phyloP scores from a whole-genome alignment of 1,284 basidiomycete genomes.

The Pholiota adiposa region DNA sequence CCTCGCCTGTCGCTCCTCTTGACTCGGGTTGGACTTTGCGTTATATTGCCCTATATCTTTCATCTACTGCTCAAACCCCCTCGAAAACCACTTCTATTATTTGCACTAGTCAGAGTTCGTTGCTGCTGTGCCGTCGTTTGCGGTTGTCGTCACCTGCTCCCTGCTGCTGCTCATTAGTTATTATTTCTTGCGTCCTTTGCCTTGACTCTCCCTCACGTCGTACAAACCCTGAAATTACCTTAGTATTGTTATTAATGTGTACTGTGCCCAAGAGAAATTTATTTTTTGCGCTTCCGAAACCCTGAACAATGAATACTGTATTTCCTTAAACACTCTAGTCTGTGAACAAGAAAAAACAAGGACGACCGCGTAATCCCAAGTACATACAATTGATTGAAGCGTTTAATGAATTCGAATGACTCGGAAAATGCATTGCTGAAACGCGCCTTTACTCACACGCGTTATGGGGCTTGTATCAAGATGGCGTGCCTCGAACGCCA shows the following conservation, averaged over 20 bases:
- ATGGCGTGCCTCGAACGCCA: background rate
- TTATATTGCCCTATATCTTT: no score
- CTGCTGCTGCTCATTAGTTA: background rate
- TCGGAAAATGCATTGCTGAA: no score
- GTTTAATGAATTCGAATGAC: background rate
- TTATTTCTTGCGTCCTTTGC: background rate
- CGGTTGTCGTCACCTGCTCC: background rate
- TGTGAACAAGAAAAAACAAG: background rate
- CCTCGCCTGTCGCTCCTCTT: background rate
- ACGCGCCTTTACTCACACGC: no score
- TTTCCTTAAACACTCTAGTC: background rate
- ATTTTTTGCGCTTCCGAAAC: background rate
- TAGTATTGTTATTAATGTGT: slow-evolving; percentile 28
- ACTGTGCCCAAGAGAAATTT: slow-evolving; percentile 12
- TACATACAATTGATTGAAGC: background rate
- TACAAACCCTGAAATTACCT: slow-evolving; percentile 23
- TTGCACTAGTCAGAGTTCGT: background rate
- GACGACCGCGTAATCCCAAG: no score
- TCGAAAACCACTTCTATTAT: background rate
- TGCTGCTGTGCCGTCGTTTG: background rate
- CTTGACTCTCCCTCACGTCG: slow-evolving; percentile 12
- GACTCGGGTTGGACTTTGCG: slow-evolving; percentile 1
- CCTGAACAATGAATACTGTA: background rate
- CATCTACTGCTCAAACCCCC: background rate
- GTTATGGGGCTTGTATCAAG: background rate